Base-by-base conservation (phyloP, 805 yeast species). In the Ogataea salicorniae region DNA sequence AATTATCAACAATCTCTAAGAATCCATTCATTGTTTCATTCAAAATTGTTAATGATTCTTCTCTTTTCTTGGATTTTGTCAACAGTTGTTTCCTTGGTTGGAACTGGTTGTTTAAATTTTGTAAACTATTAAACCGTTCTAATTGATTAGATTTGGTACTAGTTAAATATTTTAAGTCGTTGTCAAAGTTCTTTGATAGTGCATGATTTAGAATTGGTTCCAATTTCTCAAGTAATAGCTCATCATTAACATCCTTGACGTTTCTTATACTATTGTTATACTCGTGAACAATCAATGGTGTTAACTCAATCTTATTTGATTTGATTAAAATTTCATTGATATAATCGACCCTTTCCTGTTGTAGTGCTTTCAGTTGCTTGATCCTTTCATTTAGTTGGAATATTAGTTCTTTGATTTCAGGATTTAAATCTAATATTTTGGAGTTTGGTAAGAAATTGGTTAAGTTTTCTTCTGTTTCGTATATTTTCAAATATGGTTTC, bases 1-100 rank as follows among this genome's bases (percentile, higher is more conserved):
- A 61, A 58, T 87, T 84, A 5, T 72, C 68, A 16, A 74, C 63
- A 2, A 87, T 72, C 55, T 84, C 87, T 29, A 73, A 63, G 56
- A 72, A 84, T 42, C 77, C 73, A 37, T 69, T 62, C 52, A 72
- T 77, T 1, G 75, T 77, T 5, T 70, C 62, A 46, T 80, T 84
- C 29, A 85, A 61, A 1, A 63, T 66, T 46, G 78, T 80, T 39
- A 86, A 62, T 0, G 77, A 75, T 20, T 68, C 66, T 44, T 75
- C 77, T 41, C 89, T 67, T 34, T 67, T 66, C 4, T 47, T 50
- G 2, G 69, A 58, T 1, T 66, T 53, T 16, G 57, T 46, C 47
- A 34, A 60, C 39, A 56, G 72, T 75, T 61, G 53, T 16, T 57
- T 57, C 2, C 61, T 63, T 22, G 67, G 65, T 34, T 62, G 55